Percentiles rank a stretch among this genome's conserved stretches.
Conservation (phyloP, 2,329 filamentous ascomycete species). For the Ceratocystis papillata region DNA sequence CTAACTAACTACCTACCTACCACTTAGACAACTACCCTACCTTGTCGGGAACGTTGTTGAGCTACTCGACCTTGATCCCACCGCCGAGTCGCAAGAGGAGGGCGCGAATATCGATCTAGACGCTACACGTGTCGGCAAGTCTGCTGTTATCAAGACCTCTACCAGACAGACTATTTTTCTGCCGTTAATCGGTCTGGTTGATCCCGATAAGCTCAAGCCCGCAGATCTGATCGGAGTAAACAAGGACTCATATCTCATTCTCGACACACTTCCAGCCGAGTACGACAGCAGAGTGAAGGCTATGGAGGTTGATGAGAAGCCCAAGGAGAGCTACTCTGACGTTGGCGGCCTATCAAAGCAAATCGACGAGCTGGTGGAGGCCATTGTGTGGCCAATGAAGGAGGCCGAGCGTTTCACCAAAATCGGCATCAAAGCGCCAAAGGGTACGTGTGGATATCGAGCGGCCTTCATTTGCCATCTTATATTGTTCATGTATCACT, state of each 20-base stretch:
- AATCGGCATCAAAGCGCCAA: conserved; percentile 98
- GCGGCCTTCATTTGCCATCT: neutral
- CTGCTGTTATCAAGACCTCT: conserved; percentile 97
- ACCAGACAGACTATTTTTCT: conserved; percentile 98
- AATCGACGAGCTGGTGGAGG: conserved; percentile 96
- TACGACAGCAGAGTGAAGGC: conserved; percentile 99
- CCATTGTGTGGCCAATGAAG: conserved; percentile 99
- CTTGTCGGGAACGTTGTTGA: conserved; percentile 98
- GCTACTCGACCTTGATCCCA: conserved; percentile 89
- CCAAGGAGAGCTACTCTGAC: conserved; percentile 96
- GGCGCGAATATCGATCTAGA: conserved; percentile 98
- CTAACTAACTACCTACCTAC: neutral
- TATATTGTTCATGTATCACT: conserved; percentile 24
- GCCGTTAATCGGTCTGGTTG: conserved; percentile 90
- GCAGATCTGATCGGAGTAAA: conserved; percentile 96
- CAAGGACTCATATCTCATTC: conserved; percentile 95
- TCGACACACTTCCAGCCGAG: conserved; percentile 92
- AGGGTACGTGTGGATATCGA: conserved; percentile 55
- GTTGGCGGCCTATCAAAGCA: conserved; percentile 97
- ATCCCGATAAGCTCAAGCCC: conserved; percentile 88
- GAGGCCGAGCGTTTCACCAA: conserved; percentile 98
- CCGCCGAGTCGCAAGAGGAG: conserved; percentile 90
- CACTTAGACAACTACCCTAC: conserved; percentile 82
- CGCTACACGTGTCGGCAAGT: conserved; percentile 92
- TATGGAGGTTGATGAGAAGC: conserved; percentile 99